Evolutionary conservation across 352 stramenopile genomes (phyloP).

Genomic region (Phytophthora constricta): DNA sequence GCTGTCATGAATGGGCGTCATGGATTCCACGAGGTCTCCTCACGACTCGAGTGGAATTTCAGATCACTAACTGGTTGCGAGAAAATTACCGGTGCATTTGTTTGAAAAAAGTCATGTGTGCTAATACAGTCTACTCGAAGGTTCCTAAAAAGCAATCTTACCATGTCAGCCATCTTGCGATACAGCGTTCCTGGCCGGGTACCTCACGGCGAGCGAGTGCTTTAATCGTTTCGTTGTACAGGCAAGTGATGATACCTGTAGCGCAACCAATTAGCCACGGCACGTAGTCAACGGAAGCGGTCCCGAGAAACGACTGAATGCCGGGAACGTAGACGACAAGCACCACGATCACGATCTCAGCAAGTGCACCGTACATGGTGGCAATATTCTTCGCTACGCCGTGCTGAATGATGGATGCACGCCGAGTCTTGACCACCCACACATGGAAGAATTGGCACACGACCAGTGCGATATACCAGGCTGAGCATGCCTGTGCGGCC

Average conservation of each 20-base stretch:
- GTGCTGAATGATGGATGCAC: conserved; percentile 69
- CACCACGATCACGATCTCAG: conserved; percentile 50
- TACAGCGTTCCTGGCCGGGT: conserved; percentile 26
- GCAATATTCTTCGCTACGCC: conserved; percentile 79
- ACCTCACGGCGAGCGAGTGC: conserved; percentile 29
- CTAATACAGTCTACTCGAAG: too few species aligned
- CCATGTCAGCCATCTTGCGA: conserved; percentile 31
- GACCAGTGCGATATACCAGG: conserved; percentile 77
- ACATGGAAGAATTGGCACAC: conserved; percentile 87
- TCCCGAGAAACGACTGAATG: conserved; percentile 51
- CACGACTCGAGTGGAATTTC: too few species aligned
- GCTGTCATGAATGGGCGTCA: too few species aligned
- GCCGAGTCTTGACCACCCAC: conserved; percentile 87
- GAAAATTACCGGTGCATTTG: too few species aligned
- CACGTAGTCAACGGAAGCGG: conserved; percentile 42
- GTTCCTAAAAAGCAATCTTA: too few species aligned
- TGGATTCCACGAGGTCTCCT: too few species aligned
- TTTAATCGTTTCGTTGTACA: conserved; percentile 56
- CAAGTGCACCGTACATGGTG: conserved; percentile 64
- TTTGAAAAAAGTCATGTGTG: too few species aligned
- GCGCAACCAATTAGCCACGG: conserved; percentile 52
- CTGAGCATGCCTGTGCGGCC: conserved; percentile 62
- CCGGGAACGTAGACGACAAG: conserved; percentile 56
- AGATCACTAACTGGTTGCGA: too few species aligned
- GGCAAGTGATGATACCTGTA: conserved; percentile 41